Evolutionary conservation across 1,284 basidiomycete species (phyloP), one percentile per base, ranked within the genome.

Genomic region (Ustilago curta): DNA sequence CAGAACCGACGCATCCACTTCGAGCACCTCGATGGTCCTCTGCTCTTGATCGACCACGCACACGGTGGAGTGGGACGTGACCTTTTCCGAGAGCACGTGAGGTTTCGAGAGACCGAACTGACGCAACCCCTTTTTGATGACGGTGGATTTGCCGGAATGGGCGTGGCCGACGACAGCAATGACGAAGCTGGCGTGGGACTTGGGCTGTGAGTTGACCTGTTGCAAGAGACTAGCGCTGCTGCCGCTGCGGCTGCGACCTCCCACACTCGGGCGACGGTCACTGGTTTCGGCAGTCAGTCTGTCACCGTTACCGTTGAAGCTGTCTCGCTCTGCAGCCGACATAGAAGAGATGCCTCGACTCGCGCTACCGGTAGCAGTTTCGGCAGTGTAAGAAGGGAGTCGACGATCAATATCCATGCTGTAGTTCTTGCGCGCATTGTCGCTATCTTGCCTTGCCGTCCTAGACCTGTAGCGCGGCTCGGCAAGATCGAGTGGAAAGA

Each of bases 11-110:
- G 81, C 78, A 39, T 82, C 81, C 25, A 82, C 77, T 57, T 82
- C 81, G 49, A 82, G 68, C 25, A 82, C 81, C 45, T 81, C 79
- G 57, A 82, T 82, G 19, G 79, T 80, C 12, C 81, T 53, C 39
- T 81, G 78, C 59, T 80, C 76, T 35, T 80, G 71, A 39, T 82
- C 77, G 32, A 82, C 79, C 32, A 82, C 70, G 67, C 81, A 82
- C 25, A 78, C 59, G 19, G 79, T 82, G 6, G 79, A 81, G 49
- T 82, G 78, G 2, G 81, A 81, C 4, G 77, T 76, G 47, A 82
- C 76, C 42, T 75, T 77, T 29, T 82, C 78, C 5, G 77, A 80
- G 6, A 82, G 63, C 9, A 79, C 62, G 25, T 78, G 70, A 12
- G 81, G 79, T 48, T 76, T 78, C 29, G 76, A 80, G 48, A 82